Evolutionary conservation across 352 stramenopile species (phyloP).

Genomic region (Phytophthora parvispora): DNA sequence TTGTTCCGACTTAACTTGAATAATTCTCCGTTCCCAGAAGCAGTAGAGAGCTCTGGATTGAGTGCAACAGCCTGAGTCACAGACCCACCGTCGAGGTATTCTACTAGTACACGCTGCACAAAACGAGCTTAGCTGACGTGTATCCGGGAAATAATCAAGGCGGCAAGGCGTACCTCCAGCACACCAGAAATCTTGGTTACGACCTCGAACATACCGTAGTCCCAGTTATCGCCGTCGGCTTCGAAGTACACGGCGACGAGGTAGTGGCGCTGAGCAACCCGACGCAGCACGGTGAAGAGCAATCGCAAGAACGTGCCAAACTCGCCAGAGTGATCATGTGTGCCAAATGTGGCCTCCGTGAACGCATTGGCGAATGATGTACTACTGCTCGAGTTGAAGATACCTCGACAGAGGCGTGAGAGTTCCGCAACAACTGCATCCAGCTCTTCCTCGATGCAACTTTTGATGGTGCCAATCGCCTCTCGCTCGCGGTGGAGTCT

Average conservation of each 20-base stretch:
- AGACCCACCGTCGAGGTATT: conserved; percentile 70
- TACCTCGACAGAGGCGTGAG: conserved; percentile 73
- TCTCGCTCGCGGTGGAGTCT: conserved; percentile 84
- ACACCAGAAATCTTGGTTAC: conserved; percentile 71
- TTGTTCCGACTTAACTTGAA: conserved; percentile 82
- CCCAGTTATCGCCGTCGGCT: conserved; percentile 64
- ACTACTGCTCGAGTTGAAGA: conserved; percentile 80
- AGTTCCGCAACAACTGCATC: conserved; percentile 69
- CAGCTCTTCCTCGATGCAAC: conserved; percentile 72
- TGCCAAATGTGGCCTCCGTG: conserved; percentile 79
- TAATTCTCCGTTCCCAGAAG: conserved; percentile 35
- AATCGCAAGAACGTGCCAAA: conserved; percentile 79
- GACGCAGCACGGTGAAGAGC: conserved; percentile 72
- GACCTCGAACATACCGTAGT: conserved; percentile 77
- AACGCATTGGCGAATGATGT: conserved; percentile 85
- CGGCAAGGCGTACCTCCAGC: conserved; percentile 54
- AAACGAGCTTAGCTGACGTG: neutral
- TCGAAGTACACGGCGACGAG: conserved; percentile 76
- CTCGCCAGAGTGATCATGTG: conserved; percentile 68
- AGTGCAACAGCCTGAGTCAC: conserved; percentile 17
- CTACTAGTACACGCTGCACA: conserved; percentile 58
- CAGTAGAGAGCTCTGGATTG: conserved; percentile 28
- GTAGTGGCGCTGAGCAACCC: conserved; percentile 76
- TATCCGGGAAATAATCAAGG: neutral
- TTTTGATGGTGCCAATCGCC: conserved; percentile 80